A percentile compares a stretch with the other conserved stretches of the same genome.
Conservation (phyloP, 768 basidiomycete species). For the Suillus sp. region DNA sequence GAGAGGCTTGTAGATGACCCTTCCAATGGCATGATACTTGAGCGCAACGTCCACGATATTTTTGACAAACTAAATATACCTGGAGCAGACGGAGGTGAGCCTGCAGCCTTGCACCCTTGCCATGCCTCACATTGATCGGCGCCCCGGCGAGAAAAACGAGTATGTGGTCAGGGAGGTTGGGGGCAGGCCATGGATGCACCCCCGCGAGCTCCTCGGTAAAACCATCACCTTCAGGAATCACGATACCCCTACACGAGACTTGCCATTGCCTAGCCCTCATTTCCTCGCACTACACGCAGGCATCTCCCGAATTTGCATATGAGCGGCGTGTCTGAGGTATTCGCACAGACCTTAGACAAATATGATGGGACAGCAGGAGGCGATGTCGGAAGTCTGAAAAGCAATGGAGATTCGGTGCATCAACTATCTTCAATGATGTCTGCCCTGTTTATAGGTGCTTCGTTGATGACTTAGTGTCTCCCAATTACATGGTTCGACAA, state of each 20-base stretch:
- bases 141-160: conserved; percentile 1
- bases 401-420: background rate
- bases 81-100: background rate
- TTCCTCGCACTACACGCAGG: background rate
- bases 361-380: background rate
- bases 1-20: background rate
- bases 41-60: background rate
- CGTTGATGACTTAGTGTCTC: background rate
- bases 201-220: background rate
- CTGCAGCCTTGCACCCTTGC: background rate
- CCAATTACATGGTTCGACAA: background rate
- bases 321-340: background rate
- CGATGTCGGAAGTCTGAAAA: background rate
- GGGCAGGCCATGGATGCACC: background rate
- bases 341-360: background rate
- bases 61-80: background rate
- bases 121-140: background rate
- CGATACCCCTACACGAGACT: background rate
- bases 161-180: background rate
- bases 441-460: background rate
- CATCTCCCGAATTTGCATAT: conserved; percentile 1
- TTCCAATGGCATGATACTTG: background rate
- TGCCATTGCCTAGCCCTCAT: background rate
- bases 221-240: background rate
- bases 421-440: background rate